These are phyloP conservation scores for Boletus pseudopeckii DNA, from an alignment of 768 basidiomycete genomes.

Conservation along the genomic window DNA sequence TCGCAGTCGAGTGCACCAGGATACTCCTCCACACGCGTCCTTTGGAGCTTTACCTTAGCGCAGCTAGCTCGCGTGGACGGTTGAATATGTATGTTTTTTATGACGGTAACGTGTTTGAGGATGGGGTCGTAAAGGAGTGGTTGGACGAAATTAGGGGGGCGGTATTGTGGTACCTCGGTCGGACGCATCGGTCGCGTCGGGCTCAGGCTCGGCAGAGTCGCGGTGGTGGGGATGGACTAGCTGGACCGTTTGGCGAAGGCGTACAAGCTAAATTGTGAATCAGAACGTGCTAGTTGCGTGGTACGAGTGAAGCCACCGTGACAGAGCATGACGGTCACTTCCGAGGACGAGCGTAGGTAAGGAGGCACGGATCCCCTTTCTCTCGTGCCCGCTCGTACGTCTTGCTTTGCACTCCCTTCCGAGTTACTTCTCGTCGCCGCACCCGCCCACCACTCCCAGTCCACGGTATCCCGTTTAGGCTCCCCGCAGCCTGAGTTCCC, in stretches of 20 bases:
- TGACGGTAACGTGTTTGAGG: constrained; percentile 47
- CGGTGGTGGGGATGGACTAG: neutral
- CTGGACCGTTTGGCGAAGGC: neutral
- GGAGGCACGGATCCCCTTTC: too few relatives aligned
- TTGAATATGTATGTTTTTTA: constrained; percentile 35
- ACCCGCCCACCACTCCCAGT: too few relatives aligned
- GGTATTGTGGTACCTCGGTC: constrained; percentile 31
- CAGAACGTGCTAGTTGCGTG: too few relatives aligned
- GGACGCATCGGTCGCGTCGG: constrained; percentile 1
- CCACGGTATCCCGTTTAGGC: too few relatives aligned
- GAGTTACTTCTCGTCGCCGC: too few relatives aligned
- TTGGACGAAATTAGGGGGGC: constrained; percentile 41
- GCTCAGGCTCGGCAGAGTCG: too few relatives aligned
- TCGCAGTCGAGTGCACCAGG: constrained; percentile 4
- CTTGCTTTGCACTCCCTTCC: too few relatives aligned
- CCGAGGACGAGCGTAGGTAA: too few relatives aligned
- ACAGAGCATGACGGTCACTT: too few relatives aligned
- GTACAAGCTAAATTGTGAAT: neutral
- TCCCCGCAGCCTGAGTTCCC: too few relatives aligned
- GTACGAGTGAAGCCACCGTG: too few relatives aligned
- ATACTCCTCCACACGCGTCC: constrained; percentile 41
- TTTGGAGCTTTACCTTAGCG: constrained; percentile 42
- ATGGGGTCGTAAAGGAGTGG: constrained; percentile 43
- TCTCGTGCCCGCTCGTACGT: too few relatives aligned
- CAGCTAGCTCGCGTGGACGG: constrained; percentile 31